Conservation (phyloP, 352 stramenopile species). For the Phytophthora megakarya region DNA sequence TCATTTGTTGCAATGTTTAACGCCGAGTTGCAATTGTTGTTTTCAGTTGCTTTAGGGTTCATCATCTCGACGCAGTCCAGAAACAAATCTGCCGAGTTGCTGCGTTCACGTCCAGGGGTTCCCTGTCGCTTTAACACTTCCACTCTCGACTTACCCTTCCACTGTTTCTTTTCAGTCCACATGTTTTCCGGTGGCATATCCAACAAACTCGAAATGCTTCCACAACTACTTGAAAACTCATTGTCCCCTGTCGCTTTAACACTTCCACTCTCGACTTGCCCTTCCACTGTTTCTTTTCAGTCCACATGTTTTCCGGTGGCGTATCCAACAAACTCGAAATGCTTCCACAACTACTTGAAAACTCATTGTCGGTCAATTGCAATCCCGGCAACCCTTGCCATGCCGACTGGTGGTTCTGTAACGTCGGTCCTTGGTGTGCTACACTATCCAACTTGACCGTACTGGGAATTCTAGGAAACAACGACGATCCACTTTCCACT, state of each 20-base stretch:
- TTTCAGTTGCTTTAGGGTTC: constrained; percentile 42
- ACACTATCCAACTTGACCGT: constrained; percentile 7
- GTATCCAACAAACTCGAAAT: constrained; percentile 7
- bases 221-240: constrained; percentile 32
- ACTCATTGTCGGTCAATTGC: constrained; percentile 37
- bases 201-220: not conserved
- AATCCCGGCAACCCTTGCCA: constrained; percentile 52
- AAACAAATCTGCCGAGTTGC: constrained; percentile 84
- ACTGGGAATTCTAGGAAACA: constrained; percentile 1
- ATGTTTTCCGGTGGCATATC: constrained; percentile 5
- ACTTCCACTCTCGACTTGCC: constrained; percentile 58
- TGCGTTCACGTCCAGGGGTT: constrained; percentile 48
- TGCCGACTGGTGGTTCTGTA: constrained; percentile 66
- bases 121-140: constrained; percentile 43
- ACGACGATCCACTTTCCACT: constrained; percentile 15
- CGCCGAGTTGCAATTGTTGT: not conserved
- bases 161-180: constrained; percentile 20
- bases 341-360: constrained; percentile 21
- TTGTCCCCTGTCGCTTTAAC: constrained; percentile 40
- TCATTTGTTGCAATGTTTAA: constrained; percentile 25
- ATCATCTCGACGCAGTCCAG: constrained; percentile 79
- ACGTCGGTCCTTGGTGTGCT: constrained; percentile 26
- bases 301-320: not conserved
- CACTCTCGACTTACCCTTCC: constrained; percentile 53
- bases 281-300: constrained; percentile 23